phyloP scores from a whole-genome alignment of 164 flowering plant genomes.

The Annona cherimola region DNA sequence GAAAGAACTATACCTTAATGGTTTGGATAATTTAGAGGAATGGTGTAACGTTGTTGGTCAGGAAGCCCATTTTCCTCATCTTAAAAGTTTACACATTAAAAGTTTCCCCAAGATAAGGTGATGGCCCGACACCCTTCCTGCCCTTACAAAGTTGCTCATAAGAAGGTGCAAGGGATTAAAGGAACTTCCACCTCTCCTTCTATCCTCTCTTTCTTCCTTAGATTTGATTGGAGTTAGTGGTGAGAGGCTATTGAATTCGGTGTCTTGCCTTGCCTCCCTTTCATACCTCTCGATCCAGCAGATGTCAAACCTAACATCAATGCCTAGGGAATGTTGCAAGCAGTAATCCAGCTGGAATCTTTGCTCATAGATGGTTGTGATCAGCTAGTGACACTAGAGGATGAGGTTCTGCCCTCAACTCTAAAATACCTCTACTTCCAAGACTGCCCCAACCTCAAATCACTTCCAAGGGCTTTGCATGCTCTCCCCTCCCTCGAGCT shows the following conservation, averaged over 20 bases:
- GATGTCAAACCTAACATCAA: neutral
- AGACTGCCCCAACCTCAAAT: neutral
- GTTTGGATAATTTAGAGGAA: neutral
- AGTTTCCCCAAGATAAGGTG: neutral
- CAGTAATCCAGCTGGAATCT: neutral
- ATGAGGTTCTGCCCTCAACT: neutral
- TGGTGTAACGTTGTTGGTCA: neutral
- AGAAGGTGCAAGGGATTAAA: neutral
- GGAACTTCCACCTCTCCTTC: neutral
- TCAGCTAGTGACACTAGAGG: constrained; percentile 4
- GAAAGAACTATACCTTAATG: neutral
- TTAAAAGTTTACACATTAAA: neutral
- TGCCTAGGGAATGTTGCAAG: neutral
- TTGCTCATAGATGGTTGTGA: constrained; percentile 6
- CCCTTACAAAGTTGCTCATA: neutral
- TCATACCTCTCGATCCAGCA: constrained; percentile 3
- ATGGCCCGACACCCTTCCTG: neutral
- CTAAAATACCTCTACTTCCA: constrained; percentile 3
- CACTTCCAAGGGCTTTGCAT: constrained; percentile 3
- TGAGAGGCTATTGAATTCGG: neutral
- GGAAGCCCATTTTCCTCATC: constrained; percentile 4
- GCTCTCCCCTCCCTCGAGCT: neutral
- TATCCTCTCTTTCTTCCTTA: constrained; percentile 1
- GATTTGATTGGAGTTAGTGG: constrained; percentile 3
- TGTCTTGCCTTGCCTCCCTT: constrained; percentile 6